Percentiles rank a stretch among this genome's conserved stretches.
Conservation (phyloP, 1,284 basidiomycete species). For the Pyrrhoderma lamaoense region DNA sequence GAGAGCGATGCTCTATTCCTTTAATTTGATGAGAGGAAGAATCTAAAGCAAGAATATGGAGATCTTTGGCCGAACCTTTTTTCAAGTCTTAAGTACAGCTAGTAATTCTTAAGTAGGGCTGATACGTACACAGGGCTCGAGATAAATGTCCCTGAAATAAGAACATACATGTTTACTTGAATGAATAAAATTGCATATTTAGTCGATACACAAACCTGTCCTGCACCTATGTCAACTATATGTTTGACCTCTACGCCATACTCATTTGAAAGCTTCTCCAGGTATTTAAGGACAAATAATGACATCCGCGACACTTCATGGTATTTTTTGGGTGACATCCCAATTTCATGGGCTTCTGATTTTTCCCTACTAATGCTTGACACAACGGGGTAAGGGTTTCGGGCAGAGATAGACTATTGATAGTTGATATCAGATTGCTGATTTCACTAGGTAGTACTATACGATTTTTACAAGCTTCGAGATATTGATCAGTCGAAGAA, state of each 20-base stretch:
- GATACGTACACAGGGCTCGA: constrained; percentile 6
- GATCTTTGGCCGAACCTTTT: constrained; percentile 26
- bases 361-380: too few species aligned
- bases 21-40: constrained; percentile 36
- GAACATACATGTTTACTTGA: background rate
- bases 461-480: background rate
- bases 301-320: constrained; percentile 46
- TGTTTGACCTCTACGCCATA: constrained; percentile 25
- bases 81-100: constrained; percentile 20
- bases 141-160: constrained; percentile 8
- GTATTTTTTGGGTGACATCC: constrained; percentile 49
- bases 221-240: constrained; percentile 46
- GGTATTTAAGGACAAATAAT: constrained; percentile 29
- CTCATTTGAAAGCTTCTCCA: constrained; percentile 20
- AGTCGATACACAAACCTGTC: constrained; percentile 35
- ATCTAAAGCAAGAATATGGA: constrained; percentile 47
- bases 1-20: constrained; percentile 34
- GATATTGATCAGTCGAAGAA: background rate
- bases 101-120: background rate
- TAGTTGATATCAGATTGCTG: background rate
- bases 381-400: background rate
- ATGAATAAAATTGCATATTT: constrained; percentile 5
- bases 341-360: constrained; percentile 17
- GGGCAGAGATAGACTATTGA: constrained; percentile 8
- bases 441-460: constrained; percentile 1